Conservation (phyloP, 345 rosid genomes). For the Pseudoturritis turrita region DNA sequence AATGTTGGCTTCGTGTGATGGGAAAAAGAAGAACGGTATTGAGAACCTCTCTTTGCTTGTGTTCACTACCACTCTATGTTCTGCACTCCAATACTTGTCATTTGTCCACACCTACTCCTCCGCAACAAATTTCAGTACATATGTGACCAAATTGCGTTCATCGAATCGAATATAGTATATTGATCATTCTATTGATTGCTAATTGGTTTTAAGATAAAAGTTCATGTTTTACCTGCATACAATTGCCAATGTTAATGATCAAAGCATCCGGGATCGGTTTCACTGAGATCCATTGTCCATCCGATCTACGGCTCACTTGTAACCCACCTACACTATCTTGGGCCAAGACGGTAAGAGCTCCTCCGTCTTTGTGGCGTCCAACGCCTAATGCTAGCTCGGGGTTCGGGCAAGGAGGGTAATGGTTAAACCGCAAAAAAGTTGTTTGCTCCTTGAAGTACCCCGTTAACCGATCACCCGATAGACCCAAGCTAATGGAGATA, state of each 20-base stretch:
- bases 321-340: constrained; percentile 88
- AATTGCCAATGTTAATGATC: constrained; percentile 72
- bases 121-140: background rate
- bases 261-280: constrained; percentile 50
- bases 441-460: constrained; percentile 64
- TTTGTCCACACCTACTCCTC: constrained; percentile 69
- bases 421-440: constrained; percentile 56
- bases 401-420: constrained; percentile 77
- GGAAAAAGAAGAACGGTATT: constrained; percentile 58
- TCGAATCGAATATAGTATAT: background rate
- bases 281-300: constrained; percentile 70
- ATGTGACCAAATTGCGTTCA: background rate
- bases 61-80: constrained; percentile 69
- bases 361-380: constrained; percentile 80
- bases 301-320: constrained; percentile 60
- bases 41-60: constrained; percentile 56
- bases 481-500: constrained; percentile 66
- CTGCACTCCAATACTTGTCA: constrained; percentile 59
- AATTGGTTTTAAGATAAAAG: background rate
- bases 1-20: constrained; percentile 41
- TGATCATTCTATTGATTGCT: background rate
- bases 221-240: constrained; percentile 41
- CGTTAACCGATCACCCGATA: constrained; percentile 40
- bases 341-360: constrained; percentile 64
- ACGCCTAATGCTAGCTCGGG: constrained; percentile 86